Percentiles rank a stretch among this genome's conserved stretches.
phyloP scores from a whole-genome alignment of 768 basidiomycete genomes.

The Thelephora aurantiotincta region DNA sequence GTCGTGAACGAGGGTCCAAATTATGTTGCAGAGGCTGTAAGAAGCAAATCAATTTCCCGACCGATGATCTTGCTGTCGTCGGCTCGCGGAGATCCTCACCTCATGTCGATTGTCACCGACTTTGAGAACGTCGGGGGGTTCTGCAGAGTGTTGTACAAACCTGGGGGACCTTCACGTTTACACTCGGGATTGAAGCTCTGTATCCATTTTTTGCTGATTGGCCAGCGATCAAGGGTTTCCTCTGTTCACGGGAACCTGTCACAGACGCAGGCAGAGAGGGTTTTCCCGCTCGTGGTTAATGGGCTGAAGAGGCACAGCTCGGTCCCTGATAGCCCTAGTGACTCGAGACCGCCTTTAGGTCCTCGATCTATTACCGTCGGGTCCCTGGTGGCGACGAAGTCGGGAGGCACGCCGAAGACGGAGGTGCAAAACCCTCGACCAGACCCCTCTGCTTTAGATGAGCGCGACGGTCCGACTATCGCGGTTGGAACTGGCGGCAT shows the following conservation, averaged over 20 bases:
- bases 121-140: conserved; percentile 77
- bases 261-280: neutral
- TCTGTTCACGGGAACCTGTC: neutral
- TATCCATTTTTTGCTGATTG: conserved; percentile 40
- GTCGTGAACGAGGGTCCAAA: conserved; percentile 70
- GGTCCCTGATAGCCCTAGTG: too few species aligned
- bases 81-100: conserved; percentile 45
- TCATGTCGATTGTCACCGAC: conserved; percentile 50
- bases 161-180: conserved; percentile 70
- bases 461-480: conserved; percentile 27
- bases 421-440: conserved; percentile 4
- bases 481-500: conserved; percentile 47
- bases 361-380: conserved; percentile 37
- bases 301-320: neutral
- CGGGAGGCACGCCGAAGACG: conserved; percentile 18
- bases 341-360: conserved; percentile 34
- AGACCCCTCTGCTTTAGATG: conserved; percentile 10
- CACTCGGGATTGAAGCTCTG: conserved; percentile 50
- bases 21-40: conserved; percentile 41
- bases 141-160: conserved; percentile 83
- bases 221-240: conserved; percentile 15
- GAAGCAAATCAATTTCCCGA: conserved; percentile 37
- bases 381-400: conserved; percentile 21
- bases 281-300: neutral
- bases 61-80: conserved; percentile 71